Conservation (phyloP, 768 basidiomycete species). For the Leccinum sublutescens region DNA sequence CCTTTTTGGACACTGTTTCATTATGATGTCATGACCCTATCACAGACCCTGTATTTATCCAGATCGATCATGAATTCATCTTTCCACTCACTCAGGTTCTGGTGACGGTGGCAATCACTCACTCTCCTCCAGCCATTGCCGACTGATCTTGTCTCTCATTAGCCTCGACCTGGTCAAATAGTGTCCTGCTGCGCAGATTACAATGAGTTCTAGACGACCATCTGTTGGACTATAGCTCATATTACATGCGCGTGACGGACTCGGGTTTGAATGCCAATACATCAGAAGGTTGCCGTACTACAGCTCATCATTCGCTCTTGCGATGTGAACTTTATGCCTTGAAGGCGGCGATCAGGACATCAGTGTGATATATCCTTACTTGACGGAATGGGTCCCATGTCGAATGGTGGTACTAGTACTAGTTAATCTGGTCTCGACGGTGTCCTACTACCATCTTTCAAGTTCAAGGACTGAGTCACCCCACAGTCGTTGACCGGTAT, state of each 20-base stretch:
- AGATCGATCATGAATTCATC: slow-evolving; percentile 2
- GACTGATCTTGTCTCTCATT: neutral
- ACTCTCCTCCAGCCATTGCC: neutral
- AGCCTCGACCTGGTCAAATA: neutral
- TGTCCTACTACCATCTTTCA: no score
- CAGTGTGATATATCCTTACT: no score
- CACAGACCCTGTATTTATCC: slow-evolving; percentile 16
- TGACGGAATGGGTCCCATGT: no score
- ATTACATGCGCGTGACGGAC: no score
- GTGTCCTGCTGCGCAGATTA: no score
- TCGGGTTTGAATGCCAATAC: neutral
- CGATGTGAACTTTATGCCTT: neutral
- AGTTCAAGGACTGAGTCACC: no score
- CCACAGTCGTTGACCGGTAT: no score
- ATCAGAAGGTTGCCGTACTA: neutral
- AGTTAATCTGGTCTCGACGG: no score
- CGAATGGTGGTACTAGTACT: no score
- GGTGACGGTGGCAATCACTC: neutral
- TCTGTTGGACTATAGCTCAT: no score
- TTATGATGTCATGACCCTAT: neutral
- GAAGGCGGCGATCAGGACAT: no score
- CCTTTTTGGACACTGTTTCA: neutral
- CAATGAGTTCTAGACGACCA: no score
- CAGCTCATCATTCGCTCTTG: neutral
- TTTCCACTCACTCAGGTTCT: neutral